These are phyloP conservation scores for Xerocomellus intermedius DNA, from an alignment of 768 basidiomycete species.

Conservation along the genomic window DNA sequence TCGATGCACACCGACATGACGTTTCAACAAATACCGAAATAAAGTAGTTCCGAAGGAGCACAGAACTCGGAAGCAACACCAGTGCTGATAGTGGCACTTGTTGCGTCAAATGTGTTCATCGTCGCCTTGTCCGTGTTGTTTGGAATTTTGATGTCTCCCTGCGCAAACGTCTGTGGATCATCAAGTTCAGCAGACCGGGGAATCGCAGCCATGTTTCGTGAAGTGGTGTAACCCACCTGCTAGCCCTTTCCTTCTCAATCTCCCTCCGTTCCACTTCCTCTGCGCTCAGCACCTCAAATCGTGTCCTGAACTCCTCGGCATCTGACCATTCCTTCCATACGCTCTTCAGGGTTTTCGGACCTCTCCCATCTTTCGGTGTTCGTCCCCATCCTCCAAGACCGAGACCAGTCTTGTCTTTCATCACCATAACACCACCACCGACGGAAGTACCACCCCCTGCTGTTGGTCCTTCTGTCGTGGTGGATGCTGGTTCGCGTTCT, in stretches of 20 bases:
- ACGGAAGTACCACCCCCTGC: conserved; percentile 6
- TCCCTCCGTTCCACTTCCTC: conserved; percentile 94
- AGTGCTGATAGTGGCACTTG: conserved; percentile 5
- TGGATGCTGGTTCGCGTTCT: conserved; percentile 37
- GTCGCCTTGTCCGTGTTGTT: conserved; percentile 41
- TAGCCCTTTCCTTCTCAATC: conserved; percentile 82
- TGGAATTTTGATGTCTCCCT: conserved; percentile 70
- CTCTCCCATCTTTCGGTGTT: conserved; percentile 75
- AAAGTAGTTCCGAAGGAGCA: conserved; percentile 17
- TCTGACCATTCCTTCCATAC: conserved; percentile 97
- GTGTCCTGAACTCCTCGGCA: conserved; percentile 85
- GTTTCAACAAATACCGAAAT: conserved; percentile 26
- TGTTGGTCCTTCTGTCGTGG: conserved; percentile 16
- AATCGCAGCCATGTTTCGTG: neutral
- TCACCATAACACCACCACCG: conserved; percentile 45
- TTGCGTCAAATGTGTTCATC: conserved; percentile 20
- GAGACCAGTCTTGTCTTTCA: conserved; percentile 82
- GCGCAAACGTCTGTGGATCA: conserved; percentile 49
- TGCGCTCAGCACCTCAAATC: conserved; percentile 78
- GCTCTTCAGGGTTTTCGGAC: conserved; percentile 78
- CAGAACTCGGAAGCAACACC: conserved; percentile 2
- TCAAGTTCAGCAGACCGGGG: neutral
- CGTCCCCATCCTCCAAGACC: conserved; percentile 73
- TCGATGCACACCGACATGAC: conserved; percentile 9
- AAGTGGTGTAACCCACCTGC: conserved; percentile 42